Percentiles rank a stretch among this genome's conserved stretches.
These are phyloP conservation scores for Trichoderma orchidacearum DNA, from an alignment of 495 filamentous ascomycete species.

Conservation along the genomic window DNA sequence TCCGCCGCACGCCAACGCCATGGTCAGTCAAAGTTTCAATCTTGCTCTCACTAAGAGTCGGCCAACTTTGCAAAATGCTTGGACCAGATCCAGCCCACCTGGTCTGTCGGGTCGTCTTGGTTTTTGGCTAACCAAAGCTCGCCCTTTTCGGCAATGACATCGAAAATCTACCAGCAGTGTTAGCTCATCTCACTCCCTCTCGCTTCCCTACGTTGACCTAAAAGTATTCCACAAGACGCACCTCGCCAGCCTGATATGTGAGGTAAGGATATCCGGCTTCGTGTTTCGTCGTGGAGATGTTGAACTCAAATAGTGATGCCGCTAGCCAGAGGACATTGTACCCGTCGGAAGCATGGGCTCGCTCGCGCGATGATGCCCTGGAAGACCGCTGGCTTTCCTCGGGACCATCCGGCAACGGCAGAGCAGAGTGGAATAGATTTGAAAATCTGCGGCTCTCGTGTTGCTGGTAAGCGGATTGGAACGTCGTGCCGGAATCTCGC, in stretches of 20 bases:
- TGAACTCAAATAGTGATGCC: constrained; percentile 90
- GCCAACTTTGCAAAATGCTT: constrained; percentile 86
- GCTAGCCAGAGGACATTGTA: constrained; percentile 68
- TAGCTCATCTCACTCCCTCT: too few species aligned
- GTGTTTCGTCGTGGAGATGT: constrained; percentile 78
- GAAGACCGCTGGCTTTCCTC: constrained; percentile 32
- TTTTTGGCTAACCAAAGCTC: constrained; percentile 97
- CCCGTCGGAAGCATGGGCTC: constrained; percentile 20
- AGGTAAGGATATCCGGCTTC: constrained; percentile 95
- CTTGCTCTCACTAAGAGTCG: constrained; percentile 20
- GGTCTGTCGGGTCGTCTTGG: constrained; percentile 67
- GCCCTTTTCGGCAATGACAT: constrained; percentile 87
- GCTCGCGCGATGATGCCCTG: constrained; percentile 35
- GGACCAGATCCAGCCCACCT: constrained; percentile 97
- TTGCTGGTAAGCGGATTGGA: constrained; percentile 23
- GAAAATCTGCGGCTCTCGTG: constrained; percentile 38
- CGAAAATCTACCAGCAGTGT: constrained; percentile 48
- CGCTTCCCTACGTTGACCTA: too few species aligned
- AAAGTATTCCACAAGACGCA: too few species aligned
- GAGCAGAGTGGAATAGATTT: constrained; percentile 70
- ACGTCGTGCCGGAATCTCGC: constrained; percentile 33
- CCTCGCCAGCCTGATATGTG: constrained; percentile 85
- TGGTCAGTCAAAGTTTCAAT: background rate
- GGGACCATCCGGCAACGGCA: constrained; percentile 61
- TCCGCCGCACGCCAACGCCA: background rate